Conservation (phyloP, 2,329 filamentous ascomycete genomes). For the Xylaria sp. region DNA sequence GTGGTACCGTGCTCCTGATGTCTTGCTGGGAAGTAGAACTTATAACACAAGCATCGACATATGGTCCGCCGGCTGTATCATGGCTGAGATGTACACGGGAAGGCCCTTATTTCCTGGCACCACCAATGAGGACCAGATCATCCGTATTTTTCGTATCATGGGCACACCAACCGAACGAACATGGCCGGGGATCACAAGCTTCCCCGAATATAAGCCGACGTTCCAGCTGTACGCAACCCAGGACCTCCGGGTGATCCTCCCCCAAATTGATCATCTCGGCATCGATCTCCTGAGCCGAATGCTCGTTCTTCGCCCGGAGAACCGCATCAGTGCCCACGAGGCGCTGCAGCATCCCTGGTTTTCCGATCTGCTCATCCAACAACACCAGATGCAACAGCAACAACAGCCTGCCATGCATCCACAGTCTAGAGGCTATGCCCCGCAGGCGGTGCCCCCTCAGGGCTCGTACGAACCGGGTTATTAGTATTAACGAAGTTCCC, state of each 20-base stretch:
- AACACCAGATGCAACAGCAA: constrained; percentile 53
- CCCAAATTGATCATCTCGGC: constrained; percentile 85
- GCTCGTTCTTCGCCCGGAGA: constrained; percentile 90
- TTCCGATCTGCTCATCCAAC: constrained; percentile 68
- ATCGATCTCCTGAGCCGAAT: constrained; percentile 88
- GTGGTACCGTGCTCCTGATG: constrained; percentile 97
- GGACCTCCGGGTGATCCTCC: constrained; percentile 83
- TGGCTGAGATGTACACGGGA: constrained; percentile 99
- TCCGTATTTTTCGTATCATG: constrained; percentile 98
- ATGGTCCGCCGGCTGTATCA: constrained; percentile 98
- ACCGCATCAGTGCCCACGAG: constrained; percentile 85
- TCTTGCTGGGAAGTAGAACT: constrained; percentile 88
- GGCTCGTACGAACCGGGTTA: constrained; percentile 39
- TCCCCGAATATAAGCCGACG: constrained; percentile 96
- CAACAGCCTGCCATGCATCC: constrained; percentile 51
- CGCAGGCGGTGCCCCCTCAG: constrained; percentile 39
- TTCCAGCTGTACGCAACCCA: constrained; percentile 96
- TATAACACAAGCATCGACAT: constrained; percentile 99
- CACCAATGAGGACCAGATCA: constrained; percentile 95
- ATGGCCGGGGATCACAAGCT: constrained; percentile 93
- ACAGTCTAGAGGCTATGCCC: constrained; percentile 44
- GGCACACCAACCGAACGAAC: constrained; percentile 93
- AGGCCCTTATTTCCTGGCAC: constrained; percentile 95
- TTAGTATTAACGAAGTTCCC: constrained; percentile 19
- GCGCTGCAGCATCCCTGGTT: constrained; percentile 95